Evolutionary conservation across 2,329 filamentous ascomycete species (phyloP).

Genomic region (Colletotrichum spaethianum): DNA sequence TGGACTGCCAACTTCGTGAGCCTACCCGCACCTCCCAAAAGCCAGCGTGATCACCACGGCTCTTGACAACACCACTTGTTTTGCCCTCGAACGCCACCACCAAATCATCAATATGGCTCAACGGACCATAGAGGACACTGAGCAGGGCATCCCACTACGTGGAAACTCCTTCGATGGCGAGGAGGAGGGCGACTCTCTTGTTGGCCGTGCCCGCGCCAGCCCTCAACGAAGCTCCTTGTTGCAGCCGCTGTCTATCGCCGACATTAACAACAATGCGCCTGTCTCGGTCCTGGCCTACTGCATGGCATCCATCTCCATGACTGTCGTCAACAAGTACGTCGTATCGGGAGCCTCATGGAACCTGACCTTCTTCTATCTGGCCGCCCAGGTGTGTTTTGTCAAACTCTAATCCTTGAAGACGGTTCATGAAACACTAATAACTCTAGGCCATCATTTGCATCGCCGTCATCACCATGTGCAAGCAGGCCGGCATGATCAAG

Average conservation of each 20-base stretch:
- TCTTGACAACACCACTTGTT: background rate
- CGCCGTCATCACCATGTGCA: slow-evolving; percentile 84
- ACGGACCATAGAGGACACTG: background rate
- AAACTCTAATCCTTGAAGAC: background rate
- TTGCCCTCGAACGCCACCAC: background rate
- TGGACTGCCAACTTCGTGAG: no score
- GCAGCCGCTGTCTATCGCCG: slow-evolving; percentile 39
- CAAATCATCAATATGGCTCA: background rate
- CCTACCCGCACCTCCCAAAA: no score
- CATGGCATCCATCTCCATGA: slow-evolving; percentile 97
- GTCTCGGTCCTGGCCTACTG: slow-evolving; percentile 93
- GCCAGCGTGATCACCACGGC: background rate
- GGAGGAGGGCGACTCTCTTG: background rate
- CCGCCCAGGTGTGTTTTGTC: slow-evolving; percentile 81
- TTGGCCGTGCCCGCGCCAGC: background rate
- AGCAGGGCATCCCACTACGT: background rate
- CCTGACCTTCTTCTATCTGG: slow-evolving; percentile 94
- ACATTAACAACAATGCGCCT: slow-evolving; percentile 80
- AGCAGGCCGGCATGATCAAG: slow-evolving; percentile 84
- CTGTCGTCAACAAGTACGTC: slow-evolving; percentile 99
- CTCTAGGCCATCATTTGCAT: slow-evolving; percentile 89
- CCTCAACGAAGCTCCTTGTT: background rate
- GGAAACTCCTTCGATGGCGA: background rate
- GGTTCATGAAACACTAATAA: slow-evolving; percentile 13
- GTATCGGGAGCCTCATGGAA: slow-evolving; percentile 93